A percentile compares a stretch with the other conserved stretches of the same genome.
phyloP scores from a whole-genome alignment of 2,329 filamentous ascomycete genomes.

The Beauveria sp. region DNA sequence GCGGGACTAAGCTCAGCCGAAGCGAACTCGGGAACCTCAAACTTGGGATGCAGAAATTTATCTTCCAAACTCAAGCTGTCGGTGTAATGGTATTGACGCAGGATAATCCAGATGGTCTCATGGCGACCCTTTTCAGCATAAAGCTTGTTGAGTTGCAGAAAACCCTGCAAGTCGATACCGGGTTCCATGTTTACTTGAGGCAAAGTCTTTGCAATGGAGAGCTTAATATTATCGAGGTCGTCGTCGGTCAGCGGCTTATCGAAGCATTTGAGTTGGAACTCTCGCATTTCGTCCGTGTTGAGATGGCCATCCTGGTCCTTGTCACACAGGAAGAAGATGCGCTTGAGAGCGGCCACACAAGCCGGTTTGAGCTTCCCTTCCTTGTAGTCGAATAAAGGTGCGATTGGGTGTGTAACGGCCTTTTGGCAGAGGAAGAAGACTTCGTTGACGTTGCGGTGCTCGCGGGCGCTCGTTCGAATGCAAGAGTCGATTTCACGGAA shows the following conservation, averaged over 20 bases:
- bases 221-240: constrained; percentile 86
- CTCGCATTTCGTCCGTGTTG: constrained; percentile 81
- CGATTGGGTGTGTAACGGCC: constrained; percentile 93
- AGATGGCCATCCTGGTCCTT: constrained; percentile 92
- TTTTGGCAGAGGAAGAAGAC: constrained; percentile 98
- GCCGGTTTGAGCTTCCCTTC: constrained; percentile 82
- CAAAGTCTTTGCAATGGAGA: constrained; percentile 65
- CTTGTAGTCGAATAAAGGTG: constrained; percentile 93
- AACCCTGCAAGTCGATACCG: constrained; percentile 76
- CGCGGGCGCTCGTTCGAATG: constrained; percentile 85
- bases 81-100: constrained; percentile 91
- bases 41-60: constrained; percentile 83
- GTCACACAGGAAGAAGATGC: constrained; percentile 93
- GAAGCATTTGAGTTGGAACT: constrained; percentile 89
- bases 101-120: constrained; percentile 96
- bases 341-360: constrained; percentile 74
- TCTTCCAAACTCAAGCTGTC: constrained; percentile 90
- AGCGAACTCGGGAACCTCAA: constrained; percentile 85
- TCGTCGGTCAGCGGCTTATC: constrained; percentile 74
- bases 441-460: constrained; percentile 90
- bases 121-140: constrained; percentile 97
- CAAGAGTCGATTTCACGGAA: constrained; percentile 99
- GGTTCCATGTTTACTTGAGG: constrained; percentile 54
- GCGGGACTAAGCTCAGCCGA: constrained; percentile 90
- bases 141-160: constrained; percentile 85